Base-by-base conservation (phyloP, 306 rosid species). In the Inga oerstediana region DNA sequence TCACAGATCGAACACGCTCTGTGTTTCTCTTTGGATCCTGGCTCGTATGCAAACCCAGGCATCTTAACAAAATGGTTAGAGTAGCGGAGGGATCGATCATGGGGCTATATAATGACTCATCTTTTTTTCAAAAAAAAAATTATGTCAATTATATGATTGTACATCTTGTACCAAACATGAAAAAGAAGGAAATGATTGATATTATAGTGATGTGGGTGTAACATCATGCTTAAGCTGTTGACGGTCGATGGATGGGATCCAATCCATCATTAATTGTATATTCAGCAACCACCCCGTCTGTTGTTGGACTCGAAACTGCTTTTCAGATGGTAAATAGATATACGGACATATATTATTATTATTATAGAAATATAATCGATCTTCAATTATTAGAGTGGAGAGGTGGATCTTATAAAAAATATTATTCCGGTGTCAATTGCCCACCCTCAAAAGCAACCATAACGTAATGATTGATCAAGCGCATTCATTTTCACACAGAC, bases 21-120 rank as follows among this genome's bases (percentile, higher is more conserved):
- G 12, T 15, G 5, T 43, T 32, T 44, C 75, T 74, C 44, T 74
- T 43, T 32, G 45, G 20, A 67, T 67, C 75, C 44, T 58, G 81
- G 30, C 74, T 61, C 20, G 12, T 27, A 64, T 30, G 9, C 35
- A 27, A 30, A 64, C 37, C 19, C 69, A 64, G 19, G 37, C 41
- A 64, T 64, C 75, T 77, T 46, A 15, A 58, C 45, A 46, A 32
- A 77, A 32, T 48, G 8, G 43, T n/a, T 32, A 32, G 78, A 16
- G 34, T 69, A 5, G 59, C 16, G 20, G 52, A 12, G 15, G 54
- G 17, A 59, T 58, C 72, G 68, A 27, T 48, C 67, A 61, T 48
- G 86, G 82, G 75, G 17, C 82, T 12, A 20, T 56, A 64, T 72
- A 16, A 14, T 77, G 32, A 35, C 35, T 71, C 2, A 19, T 0